phyloP scores from a whole-genome alignment of 2,329 filamentous ascomycete species.

The Trichoderma asperellum region DNA sequence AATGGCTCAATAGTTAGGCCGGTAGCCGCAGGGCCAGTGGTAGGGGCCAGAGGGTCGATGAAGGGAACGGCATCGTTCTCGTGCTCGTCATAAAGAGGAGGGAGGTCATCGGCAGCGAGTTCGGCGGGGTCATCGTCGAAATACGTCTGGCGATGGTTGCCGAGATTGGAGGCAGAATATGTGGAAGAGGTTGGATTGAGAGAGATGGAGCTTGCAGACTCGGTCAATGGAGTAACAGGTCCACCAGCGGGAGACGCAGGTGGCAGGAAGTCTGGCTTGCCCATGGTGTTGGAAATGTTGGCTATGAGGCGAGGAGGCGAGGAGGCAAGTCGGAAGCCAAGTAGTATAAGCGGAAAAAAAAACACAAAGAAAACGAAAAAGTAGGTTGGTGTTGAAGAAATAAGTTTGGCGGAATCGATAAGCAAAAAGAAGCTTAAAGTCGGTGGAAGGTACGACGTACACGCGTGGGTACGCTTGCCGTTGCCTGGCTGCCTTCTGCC shows the following conservation, averaged over 20 bases:
- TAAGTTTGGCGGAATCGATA: constrained; percentile 9
- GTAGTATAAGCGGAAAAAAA: background rate
- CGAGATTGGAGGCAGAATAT: constrained; percentile 31
- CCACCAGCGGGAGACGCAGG: constrained; percentile 19
- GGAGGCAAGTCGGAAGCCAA: too few relatives aligned
- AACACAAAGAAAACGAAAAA: background rate
- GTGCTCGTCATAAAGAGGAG: constrained; percentile 50
- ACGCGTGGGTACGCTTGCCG: constrained; percentile 1
- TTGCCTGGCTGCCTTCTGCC: background rate
- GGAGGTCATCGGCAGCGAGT: constrained; percentile 47
- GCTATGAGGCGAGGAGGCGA: too few relatives aligned
- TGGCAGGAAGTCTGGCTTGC: constrained; percentile 33
- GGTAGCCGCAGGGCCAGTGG: constrained; percentile 35
- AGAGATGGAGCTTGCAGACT: constrained; percentile 38
- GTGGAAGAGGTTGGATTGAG: constrained; percentile 31
- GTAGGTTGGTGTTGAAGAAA: background rate
- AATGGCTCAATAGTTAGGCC: constrained; percentile 37
- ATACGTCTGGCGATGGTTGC: constrained; percentile 36
- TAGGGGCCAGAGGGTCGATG: constrained; percentile 37
- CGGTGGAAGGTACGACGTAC: constrained; percentile 1
- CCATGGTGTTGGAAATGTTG: constrained; percentile 31
- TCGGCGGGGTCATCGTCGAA: constrained; percentile 46
- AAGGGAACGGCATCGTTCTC: constrained; percentile 34
- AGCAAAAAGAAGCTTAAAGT: constrained; percentile 21
- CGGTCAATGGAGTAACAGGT: constrained; percentile 33